These are phyloP conservation scores for Chlorella sp. DNA, from an alignment of 139 green algal species.

Conservation along the genomic window DNA sequence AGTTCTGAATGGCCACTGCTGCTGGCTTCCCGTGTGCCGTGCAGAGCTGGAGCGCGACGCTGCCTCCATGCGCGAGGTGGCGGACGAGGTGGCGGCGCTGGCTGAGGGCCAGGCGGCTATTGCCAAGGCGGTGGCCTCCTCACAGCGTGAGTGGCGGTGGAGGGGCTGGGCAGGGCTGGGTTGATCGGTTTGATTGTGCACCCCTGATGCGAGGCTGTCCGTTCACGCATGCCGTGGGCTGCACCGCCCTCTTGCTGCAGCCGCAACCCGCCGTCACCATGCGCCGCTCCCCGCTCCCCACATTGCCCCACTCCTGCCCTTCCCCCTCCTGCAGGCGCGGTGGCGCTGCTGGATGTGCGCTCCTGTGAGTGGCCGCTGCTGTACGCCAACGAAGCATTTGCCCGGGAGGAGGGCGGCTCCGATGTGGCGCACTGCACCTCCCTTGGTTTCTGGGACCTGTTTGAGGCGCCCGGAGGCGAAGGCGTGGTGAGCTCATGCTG, in stretches of 20 bases:
- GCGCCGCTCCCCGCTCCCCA: not conserved
- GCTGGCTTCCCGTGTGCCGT: too few relatives aligned
- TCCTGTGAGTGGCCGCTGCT: conserved; percentile 29
- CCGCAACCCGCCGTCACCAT: not conserved
- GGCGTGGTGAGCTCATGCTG: not conserved
- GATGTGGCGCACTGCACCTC: conserved; percentile 1
- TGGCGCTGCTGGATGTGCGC: conserved; percentile 32
- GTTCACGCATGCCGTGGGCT: too few relatives aligned
- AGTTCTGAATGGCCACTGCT: too few relatives aligned
- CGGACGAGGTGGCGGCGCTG: not conserved
- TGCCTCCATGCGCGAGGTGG: conserved; percentile 11
- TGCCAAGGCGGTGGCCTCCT: not conserved
- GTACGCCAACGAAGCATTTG: conserved; percentile 35
- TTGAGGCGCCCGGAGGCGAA: not conserved
- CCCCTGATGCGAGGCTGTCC: too few relatives aligned
- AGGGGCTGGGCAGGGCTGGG: too few relatives aligned
- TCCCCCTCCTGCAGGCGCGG: not conserved
- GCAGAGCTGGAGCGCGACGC: conserved; percentile 29
- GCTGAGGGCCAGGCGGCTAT: conserved; percentile 15
- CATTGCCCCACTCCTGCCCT: not conserved
- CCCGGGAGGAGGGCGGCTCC: not conserved
- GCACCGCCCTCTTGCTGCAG: too few relatives aligned
- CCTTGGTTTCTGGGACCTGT: conserved; percentile 25
- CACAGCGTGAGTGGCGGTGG: not conserved
- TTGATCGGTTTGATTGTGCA: too few relatives aligned